Evolutionary conservation across 345 rosid species (phyloP).

Genomic region (Murraya paniculata): DNA sequence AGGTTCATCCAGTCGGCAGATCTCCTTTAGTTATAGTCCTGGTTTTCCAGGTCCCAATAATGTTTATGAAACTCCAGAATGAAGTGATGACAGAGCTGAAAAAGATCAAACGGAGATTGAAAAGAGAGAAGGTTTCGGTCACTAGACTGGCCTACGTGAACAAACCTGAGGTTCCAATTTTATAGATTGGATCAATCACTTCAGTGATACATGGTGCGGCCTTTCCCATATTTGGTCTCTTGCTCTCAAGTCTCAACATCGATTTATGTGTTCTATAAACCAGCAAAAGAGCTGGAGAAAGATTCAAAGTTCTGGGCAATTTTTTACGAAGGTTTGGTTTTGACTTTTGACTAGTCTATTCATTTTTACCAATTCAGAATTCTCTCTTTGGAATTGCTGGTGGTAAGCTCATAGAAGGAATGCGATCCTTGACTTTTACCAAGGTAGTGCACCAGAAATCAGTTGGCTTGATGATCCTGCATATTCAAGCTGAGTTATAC

Average conservation of each 20-base stretch:
- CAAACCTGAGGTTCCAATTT: conserved; percentile 61
- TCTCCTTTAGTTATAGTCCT: conserved; percentile 34
- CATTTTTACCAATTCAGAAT: conserved; percentile 54
- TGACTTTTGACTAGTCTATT: conserved; percentile 34
- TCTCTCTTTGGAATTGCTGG: conserved; percentile 78
- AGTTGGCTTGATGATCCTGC: conserved; percentile 81
- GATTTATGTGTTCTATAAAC: conserved; percentile 62
- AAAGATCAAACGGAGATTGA: background rate
- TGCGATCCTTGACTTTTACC: conserved; percentile 61
- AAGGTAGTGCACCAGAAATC: conserved; percentile 80
- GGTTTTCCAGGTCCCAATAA: conserved; percentile 29
- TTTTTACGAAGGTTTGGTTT: conserved; percentile 40
- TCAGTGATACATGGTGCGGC: conserved; percentile 57
- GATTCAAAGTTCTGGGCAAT: conserved; percentile 61
- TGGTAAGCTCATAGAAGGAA: conserved; percentile 60
- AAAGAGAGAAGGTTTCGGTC: conserved; percentile 48
- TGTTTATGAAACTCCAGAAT: conserved; percentile 23
- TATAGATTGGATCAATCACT: conserved; percentile 53
- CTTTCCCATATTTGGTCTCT: conserved; percentile 70
- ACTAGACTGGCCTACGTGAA: conserved; percentile 58
- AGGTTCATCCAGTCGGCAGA: conserved; percentile 34
- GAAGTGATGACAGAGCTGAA: conserved; percentile 1
- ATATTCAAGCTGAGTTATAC: conserved; percentile 53
- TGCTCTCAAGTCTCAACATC: conserved; percentile 64
- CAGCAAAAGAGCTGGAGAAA: conserved; percentile 32